Base-by-base conservation (phyloP, 495 filamentous ascomycete genomes). In the Cryomyces antarcticus region DNA sequence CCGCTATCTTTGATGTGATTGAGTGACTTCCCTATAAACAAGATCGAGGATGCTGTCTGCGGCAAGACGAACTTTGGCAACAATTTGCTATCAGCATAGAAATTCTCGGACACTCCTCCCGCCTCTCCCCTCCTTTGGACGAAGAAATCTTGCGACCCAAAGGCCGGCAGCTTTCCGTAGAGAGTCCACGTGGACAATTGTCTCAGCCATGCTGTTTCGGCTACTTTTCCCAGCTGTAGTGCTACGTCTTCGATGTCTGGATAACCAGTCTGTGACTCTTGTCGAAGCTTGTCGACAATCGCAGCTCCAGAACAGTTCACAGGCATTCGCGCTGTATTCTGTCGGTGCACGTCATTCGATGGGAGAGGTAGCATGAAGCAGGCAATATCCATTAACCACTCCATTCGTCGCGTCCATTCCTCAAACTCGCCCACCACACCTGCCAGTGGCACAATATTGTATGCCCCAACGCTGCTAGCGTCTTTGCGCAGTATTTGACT, bases 361-460 rank as follows among this genome's bases (percentile, higher is more conserved):
- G 52, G 42, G 28, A 43, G 41, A 2, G 66, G 60, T 36, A 69
- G 58, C 51, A 96, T 78, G 47, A 76, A 79, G 39, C 70, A 61
- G 6, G 69, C 67, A 17, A 86, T 55, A n/a, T 72, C 63, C 73
- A 77, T 76, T n/a, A 93, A 63, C 82, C 87, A 97, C 54, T 85
- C 75, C 65, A 97, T 64, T 31, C 78, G 66, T 45, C 83, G 65
- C 33, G 69, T 80, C 89, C 89, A 95, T 24, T 70, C 78, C 4
- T 78, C 71, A 48, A 97, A 94, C 56, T 87, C 77, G 6, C 68
- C 69, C 5, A 93, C 77, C 6, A 97, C 67, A 5, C 74, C 78
- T 7, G 89, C 87, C 35, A 97, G 60, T 1, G 89, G 87, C 11
- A 95, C 89, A 47, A 93, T 89, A 39, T 86, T 75, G 51, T 93